Base-by-base conservation (phyloP, 352 stramenopile species). In the Phytopythium aichiense region DNA sequence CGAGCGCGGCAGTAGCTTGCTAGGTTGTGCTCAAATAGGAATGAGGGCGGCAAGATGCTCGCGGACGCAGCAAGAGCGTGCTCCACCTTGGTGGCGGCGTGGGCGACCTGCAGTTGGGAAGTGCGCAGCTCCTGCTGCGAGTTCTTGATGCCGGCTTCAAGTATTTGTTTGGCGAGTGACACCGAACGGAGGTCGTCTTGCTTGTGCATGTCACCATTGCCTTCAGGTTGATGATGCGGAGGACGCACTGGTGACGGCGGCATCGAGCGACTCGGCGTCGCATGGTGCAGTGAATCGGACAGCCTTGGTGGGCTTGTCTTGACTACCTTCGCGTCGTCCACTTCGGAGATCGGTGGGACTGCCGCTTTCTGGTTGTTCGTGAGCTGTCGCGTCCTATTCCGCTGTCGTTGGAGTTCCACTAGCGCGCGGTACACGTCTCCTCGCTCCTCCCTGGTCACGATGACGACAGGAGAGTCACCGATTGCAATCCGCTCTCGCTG, bases 11-110 rank as follows among this genome's bases (percentile, higher is more conserved):
- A 79, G 48, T 77, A 73, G 7, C 56, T 61, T 1, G 61, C 76
- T 16, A 89, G 63, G 28, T 88, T 80, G 12, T 70, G 70, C 53
- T 87, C 80, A 59, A 89, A 89, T 4, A 89, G 68, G 43, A 88
- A 89, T 31, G 74, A 65, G 11, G 67, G 72, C 15, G 80, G 74
- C 9, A 89, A n/a, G 2, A 58, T 35, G 11, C 22, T 49, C 12
- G 35, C 53, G 2, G 53, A 58, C 13, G 20, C 11, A 18, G 53
- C 30, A 4, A 58, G 53, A 0, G 16, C 53, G 1, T 48, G 53
- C 35, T 33, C 22, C n/a, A 58, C 33, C 53, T 37, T 58, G 22
- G 68, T 49, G 64, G 68, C 51, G 50, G 79, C 57, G n/a, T 66
- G 60, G 0, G 66, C 67, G 7, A 56, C 53, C 15, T 59, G 49